Evolutionary conservation across 75 land plant genomes (phyloP), one percentile per base, ranked within the genome.

Genomic region (Pinus tabuliformis): DNA sequence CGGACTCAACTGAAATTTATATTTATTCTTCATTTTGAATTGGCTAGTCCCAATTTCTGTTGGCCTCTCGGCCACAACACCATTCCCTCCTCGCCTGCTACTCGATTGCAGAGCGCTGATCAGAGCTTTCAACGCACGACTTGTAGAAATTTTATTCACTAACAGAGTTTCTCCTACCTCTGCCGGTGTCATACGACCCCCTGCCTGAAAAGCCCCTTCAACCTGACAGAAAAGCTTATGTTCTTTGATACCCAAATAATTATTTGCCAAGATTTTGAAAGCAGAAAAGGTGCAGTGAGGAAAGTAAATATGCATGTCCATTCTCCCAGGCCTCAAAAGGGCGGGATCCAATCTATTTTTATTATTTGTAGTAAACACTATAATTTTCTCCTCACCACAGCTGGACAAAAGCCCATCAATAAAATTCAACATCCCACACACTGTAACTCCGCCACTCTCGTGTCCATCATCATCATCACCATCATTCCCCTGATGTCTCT

Each of bases 231-330:
- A 14, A 93, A 33, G 9, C 85, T 86, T 4, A 80, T 81, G 33
- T 33, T 33, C 33, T 33, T 33, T 33, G 33, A 33, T 33, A 2
- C 33, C 33, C 33, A 33, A 1, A 33, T 75, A 58, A 76, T 77
- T 88, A 80, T 75, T 68, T 22, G 95, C 91, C 81, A 95, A 86
- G 12, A 95, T 85, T 87, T 89, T 82, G 76, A 95, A 83, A 59
- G 87, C 62, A 75, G 82, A 86, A 58, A 87, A 92, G 5, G 83
- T 77, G 77, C 96, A 95, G 78, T 78, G 76, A 4, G 89, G 81
- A 30, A 86, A 73, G 26, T 89, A 70, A 59, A 93, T 73, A 73
- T 91, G 91, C 61, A 85, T 79, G 37, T 93, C 95, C 75, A 93
- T 76, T 62, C 95, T 66, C 8, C 95, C 95, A 5, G 95, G 84